Conservation (phyloP, 1,284 basidiomycete genomes). For the Rhodotorula sp. region DNA sequence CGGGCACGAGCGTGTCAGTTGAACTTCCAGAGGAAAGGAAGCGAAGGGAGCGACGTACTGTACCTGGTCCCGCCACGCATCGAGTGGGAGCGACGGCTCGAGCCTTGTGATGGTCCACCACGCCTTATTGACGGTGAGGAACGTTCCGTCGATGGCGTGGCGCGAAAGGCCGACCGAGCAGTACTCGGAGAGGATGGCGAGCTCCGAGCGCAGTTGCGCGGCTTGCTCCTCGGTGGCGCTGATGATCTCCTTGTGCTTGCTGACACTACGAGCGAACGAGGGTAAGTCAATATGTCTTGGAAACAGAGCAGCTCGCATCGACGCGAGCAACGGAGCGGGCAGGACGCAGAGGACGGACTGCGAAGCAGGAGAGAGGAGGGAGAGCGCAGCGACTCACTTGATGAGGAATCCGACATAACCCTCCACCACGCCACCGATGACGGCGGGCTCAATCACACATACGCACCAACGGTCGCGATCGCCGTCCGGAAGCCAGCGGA, state of each 20-base stretch:
- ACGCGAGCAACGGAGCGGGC: neutral
- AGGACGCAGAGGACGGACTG: too few species aligned
- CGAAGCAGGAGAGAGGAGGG: neutral
- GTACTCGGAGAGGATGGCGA: conserved; percentile 9
- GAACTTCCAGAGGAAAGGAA: too few species aligned
- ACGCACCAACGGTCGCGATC: neutral
- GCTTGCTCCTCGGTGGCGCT: conserved; percentile 1
- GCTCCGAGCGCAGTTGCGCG: conserved; percentile 11
- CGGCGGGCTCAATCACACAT: neutral
- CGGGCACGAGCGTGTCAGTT: too few species aligned
- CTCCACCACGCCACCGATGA: conserved; percentile 8
- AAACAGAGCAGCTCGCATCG: too few species aligned
- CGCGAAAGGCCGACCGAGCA: conserved; percentile 15
- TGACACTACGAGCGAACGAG: neutral
- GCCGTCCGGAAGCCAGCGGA: conserved; percentile 10
- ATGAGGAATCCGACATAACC: conserved; percentile 13
- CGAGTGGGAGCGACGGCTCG: neutral
- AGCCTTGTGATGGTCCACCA: conserved; percentile 6
- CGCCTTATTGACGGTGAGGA: conserved; percentile 20
- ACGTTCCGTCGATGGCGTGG: conserved; percentile 13
- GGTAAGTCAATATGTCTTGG: too few species aligned
- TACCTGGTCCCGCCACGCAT: neutral
- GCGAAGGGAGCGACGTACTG: neutral
- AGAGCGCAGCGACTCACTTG: conserved; percentile 5
- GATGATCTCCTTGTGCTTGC: conserved; percentile 14